Percentiles rank a stretch among this genome's conserved stretches.
phyloP scores from a whole-genome alignment of 2,329 filamentous ascomycete genomes.

The Diplodia seriata region DNA sequence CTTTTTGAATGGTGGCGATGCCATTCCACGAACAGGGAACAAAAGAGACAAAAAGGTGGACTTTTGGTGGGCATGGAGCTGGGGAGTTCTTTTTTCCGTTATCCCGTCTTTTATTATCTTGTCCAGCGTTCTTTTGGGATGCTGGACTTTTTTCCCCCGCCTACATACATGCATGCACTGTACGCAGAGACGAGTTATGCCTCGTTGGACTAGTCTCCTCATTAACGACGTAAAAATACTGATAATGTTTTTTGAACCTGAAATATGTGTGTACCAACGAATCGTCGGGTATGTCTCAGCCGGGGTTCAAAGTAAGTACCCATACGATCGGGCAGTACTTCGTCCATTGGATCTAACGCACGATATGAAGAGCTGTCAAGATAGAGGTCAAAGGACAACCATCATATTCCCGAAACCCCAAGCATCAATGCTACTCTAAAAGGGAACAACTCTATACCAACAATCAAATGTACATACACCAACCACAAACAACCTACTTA shows the following conservation, averaged over 20 bases:
- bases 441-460: too few species aligned
- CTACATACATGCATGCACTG: not conserved
- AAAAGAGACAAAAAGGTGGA: too few species aligned
- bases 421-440: too few species aligned
- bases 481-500: not conserved
- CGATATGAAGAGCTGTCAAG: too few species aligned
- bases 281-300: too few species aligned
- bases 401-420: too few species aligned
- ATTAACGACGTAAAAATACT: constrained; percentile 15
- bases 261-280: not conserved
- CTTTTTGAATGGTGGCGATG: not conserved
- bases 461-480: too few species aligned
- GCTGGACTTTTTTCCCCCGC: not conserved
- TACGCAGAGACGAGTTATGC: constrained; percentile 9
- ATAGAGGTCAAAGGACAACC: too few species aligned
- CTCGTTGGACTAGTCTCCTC: constrained; percentile 8
- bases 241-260: not conserved
- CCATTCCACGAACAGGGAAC: not conserved
- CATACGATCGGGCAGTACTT: too few species aligned
- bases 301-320: too few species aligned
- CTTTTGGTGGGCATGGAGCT: not conserved
- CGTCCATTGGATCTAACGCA: too few species aligned
- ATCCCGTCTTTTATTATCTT: not conserved
- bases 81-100: not conserved
- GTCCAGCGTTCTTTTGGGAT: not conserved